Evolutionary conservation across 2,329 filamentous ascomycete genomes (phyloP).

Genomic region (Neonectria sp.): DNA sequence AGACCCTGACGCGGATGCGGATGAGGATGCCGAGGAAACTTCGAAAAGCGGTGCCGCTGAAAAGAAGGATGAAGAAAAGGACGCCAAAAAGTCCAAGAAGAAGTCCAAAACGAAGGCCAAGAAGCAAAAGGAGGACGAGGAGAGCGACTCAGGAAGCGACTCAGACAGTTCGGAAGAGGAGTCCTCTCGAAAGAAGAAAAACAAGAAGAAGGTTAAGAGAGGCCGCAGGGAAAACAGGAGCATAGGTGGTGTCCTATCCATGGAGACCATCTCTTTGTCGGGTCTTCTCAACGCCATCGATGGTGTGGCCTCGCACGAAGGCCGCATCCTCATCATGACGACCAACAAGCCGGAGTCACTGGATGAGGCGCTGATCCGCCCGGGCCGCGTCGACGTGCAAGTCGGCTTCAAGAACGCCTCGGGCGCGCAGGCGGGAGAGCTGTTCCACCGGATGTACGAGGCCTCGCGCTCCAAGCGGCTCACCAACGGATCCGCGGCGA

Average conservation of each 20-base stretch:
- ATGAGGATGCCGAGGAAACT: slow-evolving; percentile 28
- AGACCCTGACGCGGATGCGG: slow-evolving; percentile 50
- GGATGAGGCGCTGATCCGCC: slow-evolving; percentile 81
- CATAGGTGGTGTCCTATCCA: slow-evolving; percentile 37
- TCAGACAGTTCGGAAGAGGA: slow-evolving; percentile 46
- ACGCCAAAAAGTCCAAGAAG: slow-evolving; percentile 27
- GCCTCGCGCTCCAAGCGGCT: slow-evolving; percentile 46
- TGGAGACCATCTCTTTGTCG: slow-evolving; percentile 77
- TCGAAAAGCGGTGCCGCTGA: slow-evolving; percentile 14
- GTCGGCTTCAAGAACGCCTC: slow-evolving; percentile 75
- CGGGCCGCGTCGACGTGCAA: slow-evolving; percentile 80
- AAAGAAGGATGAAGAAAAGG: slow-evolving; percentile 28
- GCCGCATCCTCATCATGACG: slow-evolving; percentile 85
- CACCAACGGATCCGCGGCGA: slow-evolving; percentile 20
- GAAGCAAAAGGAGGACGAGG: slow-evolving; percentile 36
- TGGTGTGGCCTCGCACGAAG: slow-evolving; percentile 84
- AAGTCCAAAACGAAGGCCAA: slow-evolving; percentile 50
- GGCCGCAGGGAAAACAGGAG: slow-evolving; percentile 41
- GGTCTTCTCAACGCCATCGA: slow-evolving; percentile 89
- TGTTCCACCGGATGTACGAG: slow-evolving; percentile 75
- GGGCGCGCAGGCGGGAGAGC: slow-evolving; percentile 68
- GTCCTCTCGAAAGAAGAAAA: slow-evolving; percentile 37
- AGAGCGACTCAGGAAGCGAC: slow-evolving; percentile 42
- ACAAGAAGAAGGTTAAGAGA: slow-evolving; percentile 36
- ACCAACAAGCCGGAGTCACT: slow-evolving; percentile 83